A percentile compares a stretch with the other conserved stretches of the same genome.
phyloP scores from a whole-genome alignment of 176 grass and related monocot species.

The Zoysia pacifica region DNA sequence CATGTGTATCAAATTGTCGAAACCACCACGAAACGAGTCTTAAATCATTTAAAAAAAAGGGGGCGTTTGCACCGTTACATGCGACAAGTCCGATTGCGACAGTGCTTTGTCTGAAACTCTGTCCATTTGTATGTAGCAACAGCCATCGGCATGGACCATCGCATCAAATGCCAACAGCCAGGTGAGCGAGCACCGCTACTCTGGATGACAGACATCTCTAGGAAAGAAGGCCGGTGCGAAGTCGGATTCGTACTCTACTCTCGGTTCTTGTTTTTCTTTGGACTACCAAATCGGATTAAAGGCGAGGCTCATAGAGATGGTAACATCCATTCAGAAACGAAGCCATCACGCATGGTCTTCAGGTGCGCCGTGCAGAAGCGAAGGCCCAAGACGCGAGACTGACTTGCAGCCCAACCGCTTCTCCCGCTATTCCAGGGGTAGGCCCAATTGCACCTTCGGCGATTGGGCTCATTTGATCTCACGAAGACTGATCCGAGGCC shows the following conservation, averaged over 20 bases:
- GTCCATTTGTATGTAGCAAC: background rate
- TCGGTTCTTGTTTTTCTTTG: background rate
- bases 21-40: no score
- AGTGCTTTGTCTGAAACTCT: background rate
- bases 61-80: background rate
- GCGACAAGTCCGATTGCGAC: background rate
- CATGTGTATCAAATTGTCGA: no score
- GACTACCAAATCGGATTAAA: background rate
- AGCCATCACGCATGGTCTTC: no score
- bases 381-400: no score
- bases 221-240: constrained; percentile 8
- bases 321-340: background rate
- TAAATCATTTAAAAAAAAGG: no score
- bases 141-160: background rate
- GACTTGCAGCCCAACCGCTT: no score
- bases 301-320: background rate
- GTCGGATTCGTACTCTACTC: background rate
- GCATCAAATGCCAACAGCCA: constrained; percentile 8
- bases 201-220: background rate
- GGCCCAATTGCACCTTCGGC: no score
- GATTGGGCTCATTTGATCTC: no score
- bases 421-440: no score
- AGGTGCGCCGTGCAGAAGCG: no score
- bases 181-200: no score
- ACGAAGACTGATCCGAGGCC: background rate